Evolutionary conservation across 2,329 filamentous ascomycete species (phyloP).

Genomic region (Teratosphaeriaceae sp.): DNA sequence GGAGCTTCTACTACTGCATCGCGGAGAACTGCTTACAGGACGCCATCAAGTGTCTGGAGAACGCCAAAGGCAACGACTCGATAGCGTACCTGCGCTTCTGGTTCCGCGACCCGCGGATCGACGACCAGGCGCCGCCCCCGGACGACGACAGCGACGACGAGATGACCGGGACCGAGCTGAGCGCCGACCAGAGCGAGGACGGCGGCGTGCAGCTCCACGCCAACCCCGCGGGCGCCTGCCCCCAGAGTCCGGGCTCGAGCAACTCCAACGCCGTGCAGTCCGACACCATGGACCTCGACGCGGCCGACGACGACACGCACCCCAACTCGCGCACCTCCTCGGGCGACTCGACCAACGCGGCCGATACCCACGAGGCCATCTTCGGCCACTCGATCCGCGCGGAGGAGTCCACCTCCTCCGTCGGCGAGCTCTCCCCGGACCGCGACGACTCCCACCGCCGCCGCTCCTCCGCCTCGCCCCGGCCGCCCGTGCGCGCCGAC

Average conservation of each 20-base stretch:
- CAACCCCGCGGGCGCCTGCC: conserved; percentile 24
- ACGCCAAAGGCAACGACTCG: conserved; percentile 83
- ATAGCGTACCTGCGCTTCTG: conserved; percentile 85
- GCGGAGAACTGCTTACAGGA: conserved; percentile 69
- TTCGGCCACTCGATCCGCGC: conserved; percentile 36
- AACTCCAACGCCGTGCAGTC: conserved; percentile 25
- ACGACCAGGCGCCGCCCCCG: conserved; percentile 25
- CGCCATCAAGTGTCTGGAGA: conserved; percentile 71
- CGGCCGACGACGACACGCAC: conserved; percentile 11
- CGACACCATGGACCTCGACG: conserved; percentile 30
- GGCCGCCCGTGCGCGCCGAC: conserved; percentile 17
- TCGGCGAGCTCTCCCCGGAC: conserved; percentile 23
- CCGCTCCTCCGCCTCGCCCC: conserved; percentile 9
- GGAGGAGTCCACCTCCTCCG: conserved; percentile 31
- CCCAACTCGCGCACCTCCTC: conserved; percentile 38
- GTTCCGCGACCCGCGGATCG: conserved; percentile 66
- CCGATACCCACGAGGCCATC: conserved; percentile 36
- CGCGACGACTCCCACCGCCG: no score
- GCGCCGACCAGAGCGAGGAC: conserved; percentile 42
- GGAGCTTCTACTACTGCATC: conserved; percentile 85
- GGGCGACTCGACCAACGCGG: conserved; percentile 37
- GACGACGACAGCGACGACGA: conserved; percentile 38
- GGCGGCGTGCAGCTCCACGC: conserved; percentile 42
- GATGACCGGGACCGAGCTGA: conserved; percentile 43
- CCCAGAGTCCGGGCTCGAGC: conserved; percentile 10